Evolutionary conservation across 257 asterid species (phyloP), one percentile per base, ranked within the genome.

Genomic region (Dorcoceras hygrometricum): DNA sequence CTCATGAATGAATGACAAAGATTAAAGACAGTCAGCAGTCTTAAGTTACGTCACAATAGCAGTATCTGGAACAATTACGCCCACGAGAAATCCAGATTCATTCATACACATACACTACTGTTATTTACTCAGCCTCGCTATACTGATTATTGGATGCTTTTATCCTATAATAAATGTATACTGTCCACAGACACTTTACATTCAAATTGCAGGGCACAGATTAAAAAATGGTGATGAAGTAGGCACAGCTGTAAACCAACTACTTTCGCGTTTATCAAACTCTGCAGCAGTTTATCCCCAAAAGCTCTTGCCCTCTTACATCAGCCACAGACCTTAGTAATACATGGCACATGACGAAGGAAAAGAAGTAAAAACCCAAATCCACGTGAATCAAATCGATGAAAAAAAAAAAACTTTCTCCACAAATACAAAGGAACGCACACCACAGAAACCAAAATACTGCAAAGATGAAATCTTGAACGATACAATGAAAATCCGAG

Each of bases 71-170:
- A 9, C 18, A 50, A 65, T 26, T 9, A 36, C 24, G 11, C 27
- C 23, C 16, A 18, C 3, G 28, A 36, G 66, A 28, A 10, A 57
- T 29, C 65, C 29, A 34, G 59, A 39, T 58, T 55, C 26, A 57
- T 55, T 57, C 70, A 29, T 54, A 28, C 54, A 66, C 70, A 29
- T 54, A 28, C 54, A 66, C 62, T 29, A 25, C 26, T n/a, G 25
- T 14, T 53, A 22, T 51, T 66, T 61, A 29, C 14, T 53, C 12
- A 66, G 43, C 23, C 28, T 65, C 31, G 27, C 31, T 27, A 28
- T 27, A 64, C 1, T 61, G 20, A 14, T 22, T 60, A 29, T 1
- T 19, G 50, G 23, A 60, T 60, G 36, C 26, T 60, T 28, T 32
- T 61, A 36, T 11, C 46, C 27, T 9, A 25, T 23, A 55, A 63